Conservation (phyloP, 306 rosid genomes). For the Cicer cuneatum region DNA sequence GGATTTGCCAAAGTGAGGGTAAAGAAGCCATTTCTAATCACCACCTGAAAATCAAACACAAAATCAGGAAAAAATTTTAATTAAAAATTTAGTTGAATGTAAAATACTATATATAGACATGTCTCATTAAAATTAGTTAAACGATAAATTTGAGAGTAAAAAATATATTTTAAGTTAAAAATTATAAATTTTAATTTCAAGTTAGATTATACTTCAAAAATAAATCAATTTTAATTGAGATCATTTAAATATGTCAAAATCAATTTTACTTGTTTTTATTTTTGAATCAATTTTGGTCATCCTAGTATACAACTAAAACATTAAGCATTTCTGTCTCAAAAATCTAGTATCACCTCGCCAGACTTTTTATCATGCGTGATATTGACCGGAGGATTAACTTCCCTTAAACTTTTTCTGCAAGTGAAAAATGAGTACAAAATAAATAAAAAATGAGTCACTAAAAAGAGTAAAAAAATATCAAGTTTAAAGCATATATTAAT, state of each 20-base stretch:
- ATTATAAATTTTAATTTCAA: no score
- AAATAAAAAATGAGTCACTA: not conserved
- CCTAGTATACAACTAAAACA: no score
- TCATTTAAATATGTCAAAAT: no score
- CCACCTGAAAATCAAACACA: constrained; percentile 53
- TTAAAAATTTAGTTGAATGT: no score
- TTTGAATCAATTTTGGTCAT: no score
- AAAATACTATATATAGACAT: no score
- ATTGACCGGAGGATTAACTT: not conserved
- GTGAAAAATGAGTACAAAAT: constrained; percentile 12
- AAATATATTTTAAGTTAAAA: no score
- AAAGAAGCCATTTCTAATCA: constrained; percentile 66
- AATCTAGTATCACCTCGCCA: constrained; percentile 19
- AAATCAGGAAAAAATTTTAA: not conserved
- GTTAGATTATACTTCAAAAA: no score
- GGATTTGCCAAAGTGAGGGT: constrained; percentile 61
- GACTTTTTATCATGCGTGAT: not conserved
- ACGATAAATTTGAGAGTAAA: no score
- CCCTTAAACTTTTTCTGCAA: constrained; percentile 34
- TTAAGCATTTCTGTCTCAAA: not conserved
- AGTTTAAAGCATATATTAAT: not conserved
- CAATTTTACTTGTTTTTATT: no score
- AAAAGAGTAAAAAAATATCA: not conserved
- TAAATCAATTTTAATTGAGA: no score
- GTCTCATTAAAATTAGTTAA: no score